These are phyloP conservation scores for Protea cynaroides DNA, from an alignment of 164 flowering plant species.

Conservation along the genomic window DNA sequence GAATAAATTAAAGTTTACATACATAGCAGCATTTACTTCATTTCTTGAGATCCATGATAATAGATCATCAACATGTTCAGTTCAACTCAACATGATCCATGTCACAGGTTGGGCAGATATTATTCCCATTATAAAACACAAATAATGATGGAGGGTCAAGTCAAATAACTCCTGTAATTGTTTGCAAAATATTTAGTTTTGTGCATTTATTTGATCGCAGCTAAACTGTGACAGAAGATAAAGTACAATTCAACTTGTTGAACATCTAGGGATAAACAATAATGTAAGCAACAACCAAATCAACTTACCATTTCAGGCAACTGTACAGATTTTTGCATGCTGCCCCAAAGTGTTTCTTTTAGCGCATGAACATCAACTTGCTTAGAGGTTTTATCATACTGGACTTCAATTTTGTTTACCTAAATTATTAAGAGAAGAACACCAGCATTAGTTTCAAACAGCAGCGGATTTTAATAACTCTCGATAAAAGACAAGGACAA, in stretches of 20 bases:
- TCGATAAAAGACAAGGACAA: background rate
- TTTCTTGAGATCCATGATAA: too few relatives aligned
- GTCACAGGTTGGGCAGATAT: too few relatives aligned
- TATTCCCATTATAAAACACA: too few relatives aligned
- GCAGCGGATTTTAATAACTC: background rate
- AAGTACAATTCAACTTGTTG: background rate
- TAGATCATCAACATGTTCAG: too few relatives aligned
- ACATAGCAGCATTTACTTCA: too few relatives aligned
- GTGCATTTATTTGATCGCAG: background rate
- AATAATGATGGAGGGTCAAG: background rate
- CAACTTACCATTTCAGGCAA: slow-evolving; percentile 28
- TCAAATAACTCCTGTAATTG: background rate
- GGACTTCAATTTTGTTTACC: slow-evolving; percentile 85
- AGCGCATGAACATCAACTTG: slow-evolving; percentile 93
- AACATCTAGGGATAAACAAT: background rate
- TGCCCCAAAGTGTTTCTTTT: slow-evolving; percentile 80
- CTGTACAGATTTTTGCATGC: slow-evolving; percentile 39
- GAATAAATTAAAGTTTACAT: too few relatives aligned
- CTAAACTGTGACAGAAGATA: too few relatives aligned
- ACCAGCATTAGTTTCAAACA: slow-evolving; percentile 7
- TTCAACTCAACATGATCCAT: too few relatives aligned
- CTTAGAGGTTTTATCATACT: slow-evolving; percentile 82
- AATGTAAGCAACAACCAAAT: background rate
- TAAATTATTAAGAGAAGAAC: slow-evolving; percentile 19
- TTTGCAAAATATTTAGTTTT: background rate